phyloP scores from a whole-genome alignment of 768 basidiomycete genomes.

The Kwoniella shandongensis region DNA sequence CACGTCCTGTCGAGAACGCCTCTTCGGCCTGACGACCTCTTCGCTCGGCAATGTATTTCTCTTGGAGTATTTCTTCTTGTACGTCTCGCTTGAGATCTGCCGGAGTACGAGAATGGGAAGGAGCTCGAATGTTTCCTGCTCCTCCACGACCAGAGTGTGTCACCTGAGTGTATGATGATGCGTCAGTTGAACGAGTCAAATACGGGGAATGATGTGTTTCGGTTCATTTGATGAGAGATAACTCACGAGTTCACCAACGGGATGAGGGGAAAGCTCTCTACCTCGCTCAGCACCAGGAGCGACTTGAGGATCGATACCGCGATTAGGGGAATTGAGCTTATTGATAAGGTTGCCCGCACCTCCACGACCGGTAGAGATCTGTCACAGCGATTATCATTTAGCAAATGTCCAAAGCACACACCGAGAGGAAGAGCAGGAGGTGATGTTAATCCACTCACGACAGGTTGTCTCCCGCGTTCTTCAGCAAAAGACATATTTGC shows the following conservation, averaged over 20 bases:
- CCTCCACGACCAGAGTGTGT: slow-evolving; percentile 70
- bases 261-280: slow-evolving; percentile 34
- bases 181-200: background rate
- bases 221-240: too few relatives aligned
- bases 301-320: slow-evolving; percentile 38
- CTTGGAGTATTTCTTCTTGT: slow-evolving; percentile 43
- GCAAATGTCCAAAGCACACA: background rate
- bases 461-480: slow-evolving; percentile 25
- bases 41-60: slow-evolving; percentile 39
- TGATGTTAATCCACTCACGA: slow-evolving; percentile 26
- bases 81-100: slow-evolving; percentile 25
- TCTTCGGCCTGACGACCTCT: slow-evolving; percentile 44
- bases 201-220: background rate
- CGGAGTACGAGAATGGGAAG: slow-evolving; percentile 65
- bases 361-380: slow-evolving; percentile 48
- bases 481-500: slow-evolving; percentile 22
- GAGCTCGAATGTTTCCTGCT: slow-evolving; percentile 66
- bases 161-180: slow-evolving; percentile 32
- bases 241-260: slow-evolving; percentile 33
- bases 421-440: background rate
- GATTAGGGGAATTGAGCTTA: slow-evolving; percentile 32
- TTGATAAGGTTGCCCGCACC: slow-evolving; percentile 48
- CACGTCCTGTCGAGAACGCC: slow-evolving; percentile 50
- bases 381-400: background rate
- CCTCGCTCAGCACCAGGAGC: slow-evolving; percentile 42